Conservation (phyloP, 768 basidiomycete species). For the Naganishia randhawae region DNA sequence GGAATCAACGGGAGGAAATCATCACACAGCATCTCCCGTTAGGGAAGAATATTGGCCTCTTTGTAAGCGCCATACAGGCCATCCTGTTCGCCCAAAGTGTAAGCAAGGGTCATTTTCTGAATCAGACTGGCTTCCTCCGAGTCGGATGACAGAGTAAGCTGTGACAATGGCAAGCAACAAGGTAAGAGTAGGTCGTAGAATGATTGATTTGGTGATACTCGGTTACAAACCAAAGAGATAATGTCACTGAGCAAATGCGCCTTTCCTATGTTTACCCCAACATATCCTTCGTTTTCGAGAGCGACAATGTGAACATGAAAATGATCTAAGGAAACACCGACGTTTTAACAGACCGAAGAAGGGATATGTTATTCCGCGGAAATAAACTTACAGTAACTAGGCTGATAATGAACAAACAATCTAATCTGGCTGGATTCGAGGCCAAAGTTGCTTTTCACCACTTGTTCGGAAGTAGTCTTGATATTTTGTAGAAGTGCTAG, state of each 20-base stretch:
- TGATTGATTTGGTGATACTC: background rate
- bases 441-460: conserved; percentile 65
- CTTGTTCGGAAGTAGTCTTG: conserved; percentile 56
- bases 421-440: conserved; percentile 63
- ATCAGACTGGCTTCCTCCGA: conserved; percentile 58
- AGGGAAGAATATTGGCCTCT: conserved; percentile 1
- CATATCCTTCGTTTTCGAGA: conserved; percentile 60
- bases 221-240: conserved; percentile 66
- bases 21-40: background rate
- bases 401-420: conserved; percentile 90
- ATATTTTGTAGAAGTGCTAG: conserved; percentile 67
- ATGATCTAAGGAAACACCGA: conserved; percentile 61
- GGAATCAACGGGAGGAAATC: background rate
- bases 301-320: conserved; percentile 93
- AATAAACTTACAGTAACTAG: conserved; percentile 76
- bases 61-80: conserved; percentile 60
- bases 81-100: conserved; percentile 77
- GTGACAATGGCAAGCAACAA: conserved; percentile 28
- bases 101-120: conserved; percentile 71
- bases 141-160: conserved; percentile 19
- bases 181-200: background rate
- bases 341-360: background rate
- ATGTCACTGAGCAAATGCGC: conserved; percentile 90
- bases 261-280: conserved; percentile 80
- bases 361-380: background rate